Evolutionary conservation across 345 rosid genomes (phyloP), one percentile per base, ranked within the genome.

Genomic region (Lumnitzera littorea): DNA sequence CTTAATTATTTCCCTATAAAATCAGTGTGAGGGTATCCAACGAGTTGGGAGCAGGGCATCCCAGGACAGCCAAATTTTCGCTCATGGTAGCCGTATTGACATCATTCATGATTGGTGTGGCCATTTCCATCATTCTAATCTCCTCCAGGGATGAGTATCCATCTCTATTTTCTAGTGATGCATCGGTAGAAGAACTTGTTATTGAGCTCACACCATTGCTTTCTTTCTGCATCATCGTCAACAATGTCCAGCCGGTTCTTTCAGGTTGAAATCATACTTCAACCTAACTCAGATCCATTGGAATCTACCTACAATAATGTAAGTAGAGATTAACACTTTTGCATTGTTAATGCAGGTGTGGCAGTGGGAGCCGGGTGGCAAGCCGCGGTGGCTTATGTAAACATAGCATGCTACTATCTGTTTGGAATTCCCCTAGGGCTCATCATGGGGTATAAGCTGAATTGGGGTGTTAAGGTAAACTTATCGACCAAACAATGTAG

Each of bases 241-340:
- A 87, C 74, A 86, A 76, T 53, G 64, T 86, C 29, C 99, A 92
- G 51, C 99, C 97, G 2, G 96, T 92, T 43, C 91, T 92, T 61
- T 92, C 99, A 1, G 99, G 97, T 88, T 67, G 53, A 50, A 24
- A 7, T 41, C 20, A 0, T 1, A 0, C 27, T 5, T 0, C 13
- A 27, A 3, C 55, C 17, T 3, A 13, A 29, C 61, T 27, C 15
- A 20, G 36, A n/a, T 56, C 7, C 43, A 4, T 27, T 11, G 23
- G 16, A 36, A 23, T 47, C 13, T 24, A 16, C 15, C 17, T 25
- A 5, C 6, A 48, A 20, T 16, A 1, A 3, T 14, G 1, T 55
- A 16, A 9, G 9, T 9, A 36, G 9, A 9, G 27, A 25, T 56
- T 50, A 51, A 58, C 2, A 12, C 3, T 17, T 50, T 4, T 10